These are phyloP conservation scores for Suhomyces bokatorum DNA, from an alignment of 1,139 yeast species.

Conservation along the genomic window DNA sequence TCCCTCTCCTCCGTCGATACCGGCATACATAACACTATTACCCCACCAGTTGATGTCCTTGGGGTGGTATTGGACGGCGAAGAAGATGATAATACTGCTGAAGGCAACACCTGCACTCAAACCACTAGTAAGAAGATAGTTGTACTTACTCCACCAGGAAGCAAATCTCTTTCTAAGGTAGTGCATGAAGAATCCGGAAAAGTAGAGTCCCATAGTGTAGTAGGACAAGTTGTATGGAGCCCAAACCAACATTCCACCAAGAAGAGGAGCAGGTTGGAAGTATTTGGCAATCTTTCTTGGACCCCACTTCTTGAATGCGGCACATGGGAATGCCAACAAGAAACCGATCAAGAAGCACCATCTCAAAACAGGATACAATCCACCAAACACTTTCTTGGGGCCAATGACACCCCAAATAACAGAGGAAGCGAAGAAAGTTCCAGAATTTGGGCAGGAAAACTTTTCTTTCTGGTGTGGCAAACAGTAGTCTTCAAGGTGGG, in stretches of 20 bases:
- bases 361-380: constrained; percentile 49
- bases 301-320: constrained; percentile 25
- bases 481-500: constrained; percentile 49
- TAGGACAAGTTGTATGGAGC: constrained; percentile 23
- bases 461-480: constrained; percentile 37
- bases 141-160: constrained; percentile 23
- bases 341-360: constrained; percentile 58
- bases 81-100: constrained; percentile 22
- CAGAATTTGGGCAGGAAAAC: constrained; percentile 51
- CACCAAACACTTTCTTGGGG: constrained; percentile 50
- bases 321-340: constrained; percentile 32
- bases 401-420: constrained; percentile 71
- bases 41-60: constrained; percentile 24
- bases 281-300: constrained; percentile 15
- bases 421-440: constrained; percentile 54
- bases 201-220: constrained; percentile 19
- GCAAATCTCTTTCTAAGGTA: constrained; percentile 18
- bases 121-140: constrained; percentile 21
- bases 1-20: constrained; percentile 15
- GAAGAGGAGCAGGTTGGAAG: constrained; percentile 22
- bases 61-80: constrained; percentile 23
- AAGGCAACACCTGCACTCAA: constrained; percentile 24
- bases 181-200: constrained; percentile 19
- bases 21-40: constrained; percentile 15
- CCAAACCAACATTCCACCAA: constrained; percentile 20